These are phyloP conservation scores for Hypoxylon lenormandii DNA, from an alignment of 495 filamentous ascomycete species.

Conservation along the genomic window DNA sequence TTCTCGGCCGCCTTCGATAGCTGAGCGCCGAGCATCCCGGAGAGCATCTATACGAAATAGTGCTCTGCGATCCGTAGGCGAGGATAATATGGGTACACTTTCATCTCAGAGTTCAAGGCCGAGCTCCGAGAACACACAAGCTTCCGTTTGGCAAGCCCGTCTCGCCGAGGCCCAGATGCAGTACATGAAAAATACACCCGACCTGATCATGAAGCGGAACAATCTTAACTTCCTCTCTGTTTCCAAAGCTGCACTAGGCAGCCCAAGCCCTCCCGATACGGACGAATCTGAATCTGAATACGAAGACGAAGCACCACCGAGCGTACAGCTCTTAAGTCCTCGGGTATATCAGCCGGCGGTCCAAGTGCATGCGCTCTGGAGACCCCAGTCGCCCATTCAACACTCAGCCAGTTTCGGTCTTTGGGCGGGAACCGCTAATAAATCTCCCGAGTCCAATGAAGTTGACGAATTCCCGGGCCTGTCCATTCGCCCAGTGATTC, in stretches of 20 bases:
- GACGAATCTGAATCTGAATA: conserved; percentile 51
- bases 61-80: conserved; percentile 36
- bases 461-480: conserved; percentile 43
- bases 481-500: conserved; percentile 49
- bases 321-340: conserved; percentile 2
- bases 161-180: conserved; percentile 59
- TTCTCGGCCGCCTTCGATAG: conserved; percentile 48
- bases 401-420: conserved; percentile 27
- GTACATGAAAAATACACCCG: conserved; percentile 57
- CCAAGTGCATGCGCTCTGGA: conserved; percentile 36
- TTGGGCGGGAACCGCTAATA: conserved; percentile 24
- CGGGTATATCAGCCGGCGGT: neutral
- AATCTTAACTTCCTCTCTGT: conserved; percentile 57
- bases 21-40: conserved; percentile 54
- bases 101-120: conserved; percentile 41
- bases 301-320: conserved; percentile 25
- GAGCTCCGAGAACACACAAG: conserved; percentile 49
- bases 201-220: conserved; percentile 52
- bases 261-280: conserved; percentile 64
- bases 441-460: conserved; percentile 31
- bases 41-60: conserved; percentile 46
- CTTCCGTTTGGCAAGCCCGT: conserved; percentile 51
- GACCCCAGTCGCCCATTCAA: conserved; percentile 23
- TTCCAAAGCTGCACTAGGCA: conserved; percentile 58
- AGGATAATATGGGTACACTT: conserved; percentile 40